A percentile compares a stretch with the other conserved stretches of the same genome.
Conservation (phyloP, 352 stramenopile species). For the Globisporangium mamillatum region DNA sequence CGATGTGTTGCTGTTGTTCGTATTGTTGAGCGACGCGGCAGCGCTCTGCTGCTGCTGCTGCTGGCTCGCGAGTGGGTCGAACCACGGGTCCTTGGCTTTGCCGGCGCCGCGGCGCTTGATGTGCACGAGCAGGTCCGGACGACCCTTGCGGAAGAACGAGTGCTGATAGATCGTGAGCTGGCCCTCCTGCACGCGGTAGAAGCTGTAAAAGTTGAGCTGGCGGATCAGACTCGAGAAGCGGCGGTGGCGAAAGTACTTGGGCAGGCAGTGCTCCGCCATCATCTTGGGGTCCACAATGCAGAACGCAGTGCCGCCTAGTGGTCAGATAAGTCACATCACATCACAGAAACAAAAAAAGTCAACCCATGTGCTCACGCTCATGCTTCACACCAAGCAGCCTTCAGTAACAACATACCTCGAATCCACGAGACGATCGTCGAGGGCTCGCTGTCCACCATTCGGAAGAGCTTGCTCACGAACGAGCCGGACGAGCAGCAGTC, state of each 20-base stretch:
- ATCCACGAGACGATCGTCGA: slow-evolving; percentile 83
- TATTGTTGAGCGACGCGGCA: not conserved
- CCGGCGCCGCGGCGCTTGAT: slow-evolving; percentile 81
- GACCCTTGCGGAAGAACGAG: slow-evolving; percentile 80
- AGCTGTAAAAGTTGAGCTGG: slow-evolving; percentile 92
- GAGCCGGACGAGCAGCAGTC: slow-evolving; percentile 68
- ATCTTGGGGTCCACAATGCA: slow-evolving; percentile 90
- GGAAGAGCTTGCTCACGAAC: slow-evolving; percentile 85
- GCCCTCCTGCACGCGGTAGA: slow-evolving; percentile 87
- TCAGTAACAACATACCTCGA: slow-evolving; percentile 27
- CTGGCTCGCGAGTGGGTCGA: slow-evolving; percentile 57
- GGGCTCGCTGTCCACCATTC: slow-evolving; percentile 82
- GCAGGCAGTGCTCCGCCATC: slow-evolving; percentile 85
- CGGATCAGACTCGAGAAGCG: slow-evolving; percentile 88
- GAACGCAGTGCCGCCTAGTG: slow-evolving; percentile 80
- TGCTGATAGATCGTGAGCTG: slow-evolving; percentile 87
- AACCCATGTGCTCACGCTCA: slow-evolving; percentile 1
- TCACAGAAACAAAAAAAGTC: slow-evolving; percentile 8
- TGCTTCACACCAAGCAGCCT: not conserved
- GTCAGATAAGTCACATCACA: not conserved
- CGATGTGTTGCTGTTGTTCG: not conserved
- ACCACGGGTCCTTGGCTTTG: slow-evolving; percentile 85
- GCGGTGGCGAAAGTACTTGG: slow-evolving; percentile 90
- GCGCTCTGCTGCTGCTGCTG: not conserved
- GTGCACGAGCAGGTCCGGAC: slow-evolving; percentile 75